Base-by-base conservation (phyloP, 208 protist genomes). In the Trypanosoma boissoni region DNA sequence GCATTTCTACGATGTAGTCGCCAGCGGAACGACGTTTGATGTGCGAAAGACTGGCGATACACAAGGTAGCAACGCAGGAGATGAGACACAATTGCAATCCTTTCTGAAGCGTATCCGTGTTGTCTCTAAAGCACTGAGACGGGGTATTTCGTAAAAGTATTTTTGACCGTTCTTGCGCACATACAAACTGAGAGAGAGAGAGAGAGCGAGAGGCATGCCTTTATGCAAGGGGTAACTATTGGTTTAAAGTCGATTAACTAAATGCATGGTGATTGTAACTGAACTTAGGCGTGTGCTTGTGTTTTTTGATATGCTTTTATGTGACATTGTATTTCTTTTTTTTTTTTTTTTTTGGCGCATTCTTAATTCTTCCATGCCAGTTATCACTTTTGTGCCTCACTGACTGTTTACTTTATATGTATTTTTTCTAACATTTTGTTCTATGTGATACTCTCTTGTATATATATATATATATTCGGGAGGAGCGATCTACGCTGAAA, bases 1-100 rank as follows among this genome's bases (percentile, higher is more conserved):
- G 0, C 49, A 60, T 23, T 87, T 94, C 36, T 94, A 80, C 58
- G 74, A 89, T 37, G 82, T 91, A 0, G 76, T 90, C 12, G 87
- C 83, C 0, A 58, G 39, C 2, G 87, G 76, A 4, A 90, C 83
- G 1, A 8, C 12, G n/a, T 88, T 93, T 55, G 80, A 76, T 24
- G 49, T 70, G 2, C 60, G 39, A 32, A 18, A 27, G 6, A 41
- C 10, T 16, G 58, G 44, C 56, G 7, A 32, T 5, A 26, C 21
- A n/a, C 24, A 29, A 2, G 1, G 37, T 24, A 5, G 18, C 16
- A 26, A 16, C 21, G n/a, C 24, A 34, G 18, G 41, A 63, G 64
- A 75, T 6, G 70, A 74, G 21, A 20, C 57, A 57, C 61, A 46
- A 23, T 58, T 88, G 9, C 26, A 42, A 24, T 48, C 64, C 20